These are phyloP conservation scores for Pseudocercospora ulei DNA, from an alignment of 2,329 filamentous ascomycete genomes.

Conservation along the genomic window DNA sequence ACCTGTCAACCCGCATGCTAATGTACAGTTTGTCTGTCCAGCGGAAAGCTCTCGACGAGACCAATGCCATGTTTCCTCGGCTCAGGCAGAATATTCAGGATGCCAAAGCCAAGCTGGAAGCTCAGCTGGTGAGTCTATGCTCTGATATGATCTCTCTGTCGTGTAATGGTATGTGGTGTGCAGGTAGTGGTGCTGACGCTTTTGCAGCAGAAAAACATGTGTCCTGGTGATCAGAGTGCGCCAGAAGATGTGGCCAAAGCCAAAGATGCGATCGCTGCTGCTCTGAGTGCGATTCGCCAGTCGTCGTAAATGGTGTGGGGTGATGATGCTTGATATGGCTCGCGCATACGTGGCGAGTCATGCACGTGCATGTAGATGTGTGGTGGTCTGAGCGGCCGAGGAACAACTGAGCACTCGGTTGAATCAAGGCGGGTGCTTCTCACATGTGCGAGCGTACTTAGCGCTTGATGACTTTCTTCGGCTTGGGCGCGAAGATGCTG, in stretches of 20 bases:
- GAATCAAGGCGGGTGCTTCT: too few relatives aligned
- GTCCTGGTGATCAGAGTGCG: constrained; percentile 34
- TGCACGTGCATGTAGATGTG: constrained; percentile 10
- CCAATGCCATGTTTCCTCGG: constrained; percentile 67
- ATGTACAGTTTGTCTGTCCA: constrained; percentile 35
- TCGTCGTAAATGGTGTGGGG: constrained; percentile 21
- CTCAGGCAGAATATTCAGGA: constrained; percentile 61
- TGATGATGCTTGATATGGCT: background rate
- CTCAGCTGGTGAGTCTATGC: constrained; percentile 55
- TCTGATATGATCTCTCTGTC: constrained; percentile 9
- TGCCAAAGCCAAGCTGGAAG: constrained; percentile 63
- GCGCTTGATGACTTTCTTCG: constrained; percentile 3
- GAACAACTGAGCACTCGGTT: too few relatives aligned
- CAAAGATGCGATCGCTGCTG: constrained; percentile 37
- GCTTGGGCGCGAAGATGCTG: constrained; percentile 7
- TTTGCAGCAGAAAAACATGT: constrained; percentile 37
- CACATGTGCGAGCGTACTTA: too few relatives aligned
- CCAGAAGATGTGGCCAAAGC: constrained; percentile 42
- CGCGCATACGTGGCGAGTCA: too few relatives aligned
- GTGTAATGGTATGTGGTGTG: constrained; percentile 10
- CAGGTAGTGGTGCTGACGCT: constrained; percentile 10
- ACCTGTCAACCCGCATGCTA: constrained; percentile 5
- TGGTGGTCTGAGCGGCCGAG: background rate
- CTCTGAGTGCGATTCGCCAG: constrained; percentile 37
- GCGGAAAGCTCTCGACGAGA: constrained; percentile 77